Percentiles rank a stretch among this genome's conserved stretches.
These are phyloP conservation scores for Ceriops decandra DNA, from an alignment of 345 rosid genomes.

Conservation along the genomic window DNA sequence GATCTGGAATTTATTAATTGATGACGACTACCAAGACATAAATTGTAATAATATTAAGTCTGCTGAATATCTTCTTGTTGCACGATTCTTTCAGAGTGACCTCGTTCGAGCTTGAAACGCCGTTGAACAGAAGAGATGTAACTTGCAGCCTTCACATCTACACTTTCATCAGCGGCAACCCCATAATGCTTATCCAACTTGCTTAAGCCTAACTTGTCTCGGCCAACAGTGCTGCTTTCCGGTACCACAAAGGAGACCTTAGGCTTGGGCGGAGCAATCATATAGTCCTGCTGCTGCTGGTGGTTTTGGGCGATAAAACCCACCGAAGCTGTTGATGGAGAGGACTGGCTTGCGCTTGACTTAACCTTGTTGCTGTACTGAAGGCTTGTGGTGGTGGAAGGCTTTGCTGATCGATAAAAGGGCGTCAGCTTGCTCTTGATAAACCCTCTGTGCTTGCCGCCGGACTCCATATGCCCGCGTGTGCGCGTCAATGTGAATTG, in stretches of 20 bases:
- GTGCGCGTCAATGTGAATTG: too few species aligned
- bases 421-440: conserved; percentile 46
- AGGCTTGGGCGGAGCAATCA: conserved; percentile 35
- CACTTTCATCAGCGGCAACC: conserved; percentile 33
- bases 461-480: conserved; percentile 37
- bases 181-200: conserved; percentile 31
- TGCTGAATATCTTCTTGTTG: conserved; percentile 11
- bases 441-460: conserved; percentile 48
- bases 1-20: too few species aligned
- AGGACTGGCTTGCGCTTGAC: conserved; percentile 30
- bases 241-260: conserved; percentile 37
- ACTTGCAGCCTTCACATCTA: conserved; percentile 44
- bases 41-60: neutral
- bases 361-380: conserved; percentile 29
- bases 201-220: conserved; percentile 26
- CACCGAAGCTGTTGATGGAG: conserved; percentile 20
- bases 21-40: too few species aligned
- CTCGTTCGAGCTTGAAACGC: conserved; percentile 52
- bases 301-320: conserved; percentile 16
- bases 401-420: conserved; percentile 34
- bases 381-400: conserved; percentile 16
- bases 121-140: conserved; percentile 55
- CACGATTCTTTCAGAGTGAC: conserved; percentile 23
- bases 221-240: conserved; percentile 8
- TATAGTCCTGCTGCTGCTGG: conserved; percentile 22